Evolutionary conservation across 805 yeast species (phyloP).

Genomic region (Clavispora fructus): DNA sequence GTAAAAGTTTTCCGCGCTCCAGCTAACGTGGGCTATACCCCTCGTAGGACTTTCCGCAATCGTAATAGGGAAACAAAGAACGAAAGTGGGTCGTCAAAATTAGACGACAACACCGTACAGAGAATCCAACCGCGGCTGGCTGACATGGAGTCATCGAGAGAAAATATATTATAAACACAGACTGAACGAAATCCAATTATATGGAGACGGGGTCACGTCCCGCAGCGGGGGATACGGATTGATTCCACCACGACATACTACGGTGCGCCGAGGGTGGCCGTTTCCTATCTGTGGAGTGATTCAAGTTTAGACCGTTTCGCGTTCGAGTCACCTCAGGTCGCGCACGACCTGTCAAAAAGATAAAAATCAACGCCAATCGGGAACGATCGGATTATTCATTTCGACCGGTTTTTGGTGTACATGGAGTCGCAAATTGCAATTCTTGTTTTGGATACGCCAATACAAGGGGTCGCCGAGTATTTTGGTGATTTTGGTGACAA

Average conservation of each 20-base stretch:
- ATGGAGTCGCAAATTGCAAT: constrained; percentile 30
- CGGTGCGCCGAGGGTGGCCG: no score
- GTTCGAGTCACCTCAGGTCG: neutral
- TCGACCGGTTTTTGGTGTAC: neutral
- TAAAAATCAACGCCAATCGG: no score
- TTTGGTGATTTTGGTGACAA: constrained; percentile 54
- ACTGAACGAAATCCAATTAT: no score
- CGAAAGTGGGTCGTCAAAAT: no score
- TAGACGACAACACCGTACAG: no score
- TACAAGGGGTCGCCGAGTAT: constrained; percentile 20
- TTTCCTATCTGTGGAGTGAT: neutral
- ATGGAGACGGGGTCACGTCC: no score
- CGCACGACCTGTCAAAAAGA: neutral
- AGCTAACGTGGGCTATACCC: neutral
- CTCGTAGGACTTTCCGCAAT: neutral
- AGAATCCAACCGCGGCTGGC: no score
- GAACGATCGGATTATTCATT: no score
- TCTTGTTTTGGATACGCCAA: constrained; percentile 36
- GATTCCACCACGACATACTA: no score
- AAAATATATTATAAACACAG: no score
- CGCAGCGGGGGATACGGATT: no score
- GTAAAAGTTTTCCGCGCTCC: neutral
- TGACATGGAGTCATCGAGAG: no score
- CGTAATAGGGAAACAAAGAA: neutral
- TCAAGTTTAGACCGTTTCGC: neutral